These are phyloP conservation scores for Emmonsiellopsis sp. DNA, from an alignment of 2,329 filamentous ascomycete genomes.

Conservation along the genomic window DNA sequence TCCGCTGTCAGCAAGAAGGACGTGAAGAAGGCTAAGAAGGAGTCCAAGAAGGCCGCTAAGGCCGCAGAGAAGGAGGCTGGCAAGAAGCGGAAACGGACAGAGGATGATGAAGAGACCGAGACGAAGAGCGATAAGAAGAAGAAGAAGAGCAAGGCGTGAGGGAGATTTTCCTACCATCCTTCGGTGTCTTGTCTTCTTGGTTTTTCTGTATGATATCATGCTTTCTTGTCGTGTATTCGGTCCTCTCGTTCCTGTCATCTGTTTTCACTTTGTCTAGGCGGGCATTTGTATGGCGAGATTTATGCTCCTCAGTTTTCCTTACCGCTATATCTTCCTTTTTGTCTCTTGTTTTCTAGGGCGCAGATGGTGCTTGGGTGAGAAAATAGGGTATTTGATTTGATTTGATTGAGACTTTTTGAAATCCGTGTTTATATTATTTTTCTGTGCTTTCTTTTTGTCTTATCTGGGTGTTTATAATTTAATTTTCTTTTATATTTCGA, in stretches of 20 bases:
- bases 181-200: slow-evolving; percentile 7
- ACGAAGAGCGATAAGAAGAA: slow-evolving; percentile 48
- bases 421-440: neutral
- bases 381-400: neutral
- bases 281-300: slow-evolving; percentile 7
- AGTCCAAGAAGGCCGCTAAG: slow-evolving; percentile 45
- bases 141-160: slow-evolving; percentile 50
- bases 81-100: slow-evolving; percentile 62
- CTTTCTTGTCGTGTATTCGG: slow-evolving; percentile 15
- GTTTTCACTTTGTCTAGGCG: neutral
- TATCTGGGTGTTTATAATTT: neutral
- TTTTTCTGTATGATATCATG: slow-evolving; percentile 36
- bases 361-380: slow-evolving; percentile 15
- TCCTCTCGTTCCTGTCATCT: neutral
- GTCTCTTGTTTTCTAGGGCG: neutral
- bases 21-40: slow-evolving; percentile 62
- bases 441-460: neutral
- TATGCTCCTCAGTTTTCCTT: slow-evolving; percentile 18
- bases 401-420: neutral
- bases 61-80: slow-evolving; percentile 40
- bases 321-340: slow-evolving; percentile 16
- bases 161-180: slow-evolving; percentile 15
- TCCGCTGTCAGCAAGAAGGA: slow-evolving; percentile 66
- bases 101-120: slow-evolving; percentile 47
- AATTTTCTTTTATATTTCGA: neutral